Evolutionary conservation across 805 yeast species (phyloP), one percentile per base, ranked within the genome.

Genomic region (Metschnikowia similis): DNA sequence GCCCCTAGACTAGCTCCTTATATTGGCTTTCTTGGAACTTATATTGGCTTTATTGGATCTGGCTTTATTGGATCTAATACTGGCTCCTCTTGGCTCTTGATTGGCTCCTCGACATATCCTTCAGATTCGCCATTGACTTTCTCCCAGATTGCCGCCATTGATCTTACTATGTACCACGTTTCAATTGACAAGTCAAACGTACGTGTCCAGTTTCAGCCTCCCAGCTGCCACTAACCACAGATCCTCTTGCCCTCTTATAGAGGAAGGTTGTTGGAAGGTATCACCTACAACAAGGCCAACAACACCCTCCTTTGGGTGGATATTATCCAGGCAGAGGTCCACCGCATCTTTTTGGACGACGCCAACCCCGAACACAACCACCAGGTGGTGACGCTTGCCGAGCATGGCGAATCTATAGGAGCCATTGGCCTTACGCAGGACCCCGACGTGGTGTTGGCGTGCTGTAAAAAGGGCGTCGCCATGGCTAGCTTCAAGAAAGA

Each of bases 391-490:
- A 60, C 64, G 38, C 65, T 77, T 37, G 62, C 64, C 9, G 76
- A 74, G 35, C 44, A 48, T 1, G 63, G 60, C 11, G 77, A 73
- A 50, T 70, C 80, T 5, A 70, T 87, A 45, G 96, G 96, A 11
- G 91, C 85, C 13, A 76, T 90, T 54, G 87, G 83, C 14, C 77
- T 89, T 31, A 82, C 94, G 1, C 60, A 67, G 5, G 73, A 84
- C 52, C 53, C 61, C 45, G 78, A 77, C 35, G 68, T 72, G 2
- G 70, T 86, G 14, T 57, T 84, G 34, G 79, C 81, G 50, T 94
- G 90, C 47, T 79, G 80, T 44, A 79, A 81, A 58, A 68, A 70
- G 39, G 96, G 96, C 17, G 73, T 87, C 44, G 87, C 82, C 10
- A 66, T 69, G 38, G 80, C 80, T 34, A 70, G 77, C 58, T 75